phyloP scores from a whole-genome alignment of 2,329 filamentous ascomycete species.

The Zasmidium angulare region DNA sequence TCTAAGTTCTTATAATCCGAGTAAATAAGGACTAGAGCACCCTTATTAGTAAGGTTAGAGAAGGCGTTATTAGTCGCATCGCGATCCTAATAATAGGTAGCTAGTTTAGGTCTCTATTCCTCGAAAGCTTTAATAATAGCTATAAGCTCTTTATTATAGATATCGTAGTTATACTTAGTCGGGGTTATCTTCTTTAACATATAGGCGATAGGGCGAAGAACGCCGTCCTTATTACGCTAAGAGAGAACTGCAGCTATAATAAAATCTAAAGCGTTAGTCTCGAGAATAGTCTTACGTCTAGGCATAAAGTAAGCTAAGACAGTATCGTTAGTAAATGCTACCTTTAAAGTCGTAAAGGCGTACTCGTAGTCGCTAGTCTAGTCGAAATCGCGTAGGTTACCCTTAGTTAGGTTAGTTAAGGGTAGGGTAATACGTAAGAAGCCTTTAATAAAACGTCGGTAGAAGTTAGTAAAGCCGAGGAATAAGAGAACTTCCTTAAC shows the following conservation, averaged over 20 bases:
- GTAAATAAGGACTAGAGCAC: background rate
- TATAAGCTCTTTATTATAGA: too few species aligned
- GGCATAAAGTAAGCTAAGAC: background rate
- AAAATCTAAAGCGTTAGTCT: background rate
- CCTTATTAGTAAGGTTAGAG: background rate
- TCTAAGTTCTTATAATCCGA: slow-evolving; percentile 7
- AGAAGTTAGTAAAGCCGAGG: too few species aligned
- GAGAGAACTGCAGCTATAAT: background rate
- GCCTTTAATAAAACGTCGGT: too few species aligned
- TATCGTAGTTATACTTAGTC: slow-evolving; percentile 37
- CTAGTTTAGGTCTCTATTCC: too few species aligned
- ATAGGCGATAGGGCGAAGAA: slow-evolving; percentile 22
- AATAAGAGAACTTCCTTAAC: slow-evolving; percentile 2
- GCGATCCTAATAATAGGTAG: too few species aligned
- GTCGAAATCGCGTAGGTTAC: background rate
- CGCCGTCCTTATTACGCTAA: background rate
- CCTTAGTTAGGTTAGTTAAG: background rate
- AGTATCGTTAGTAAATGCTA: background rate
- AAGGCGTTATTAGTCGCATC: slow-evolving; percentile 21
- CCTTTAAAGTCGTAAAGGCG: background rate
- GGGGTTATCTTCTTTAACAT: slow-evolving; percentile 25
- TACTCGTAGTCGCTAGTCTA: background rate
- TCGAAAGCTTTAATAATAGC: too few species aligned
- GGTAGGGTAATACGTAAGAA: too few species aligned
- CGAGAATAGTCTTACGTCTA: too few species aligned